These are phyloP conservation scores for Gracilaria caudata DNA, from an alignment of 23 red algal genomes.

Conservation along the genomic window DNA sequence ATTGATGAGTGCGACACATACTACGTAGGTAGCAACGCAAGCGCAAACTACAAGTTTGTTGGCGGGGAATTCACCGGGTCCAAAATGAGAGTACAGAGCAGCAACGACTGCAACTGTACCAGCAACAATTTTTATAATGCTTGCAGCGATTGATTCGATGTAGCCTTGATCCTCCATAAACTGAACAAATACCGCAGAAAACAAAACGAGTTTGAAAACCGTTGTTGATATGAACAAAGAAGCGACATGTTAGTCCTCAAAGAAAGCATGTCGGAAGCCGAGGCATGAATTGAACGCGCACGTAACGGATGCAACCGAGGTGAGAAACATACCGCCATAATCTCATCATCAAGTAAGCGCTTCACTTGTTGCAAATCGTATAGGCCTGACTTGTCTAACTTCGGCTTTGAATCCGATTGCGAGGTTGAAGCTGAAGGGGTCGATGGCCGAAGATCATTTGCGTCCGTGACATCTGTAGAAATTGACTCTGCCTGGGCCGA, in stretches of 20 bases:
- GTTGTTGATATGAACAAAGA: no score
- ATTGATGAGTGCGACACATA: constrained; percentile 44
- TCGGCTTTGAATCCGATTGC: constrained; percentile 18
- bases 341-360: constrained; percentile 62
- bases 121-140: constrained; percentile 55
- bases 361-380: constrained; percentile 66
- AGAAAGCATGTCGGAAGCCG: background rate
- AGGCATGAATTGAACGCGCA: background rate
- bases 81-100: constrained; percentile 65
- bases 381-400: constrained; percentile 61
- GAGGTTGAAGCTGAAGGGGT: constrained; percentile 12
- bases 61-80: constrained; percentile 53
- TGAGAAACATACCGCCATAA: constrained; percentile 57
- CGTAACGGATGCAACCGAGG: background rate
- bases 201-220: background rate
- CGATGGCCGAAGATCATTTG: background rate
- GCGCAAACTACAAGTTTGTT: constrained; percentile 38
- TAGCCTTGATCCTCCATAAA: constrained; percentile 70
- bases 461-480: background rate
- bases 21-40: constrained; percentile 31
- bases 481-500: background rate
- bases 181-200: background rate
- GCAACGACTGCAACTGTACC: constrained; percentile 48
- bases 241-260: no score
- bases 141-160: constrained; percentile 33